Base-by-base conservation (phyloP, 306 rosid species). In the Castanopsis chinensis region DNA sequence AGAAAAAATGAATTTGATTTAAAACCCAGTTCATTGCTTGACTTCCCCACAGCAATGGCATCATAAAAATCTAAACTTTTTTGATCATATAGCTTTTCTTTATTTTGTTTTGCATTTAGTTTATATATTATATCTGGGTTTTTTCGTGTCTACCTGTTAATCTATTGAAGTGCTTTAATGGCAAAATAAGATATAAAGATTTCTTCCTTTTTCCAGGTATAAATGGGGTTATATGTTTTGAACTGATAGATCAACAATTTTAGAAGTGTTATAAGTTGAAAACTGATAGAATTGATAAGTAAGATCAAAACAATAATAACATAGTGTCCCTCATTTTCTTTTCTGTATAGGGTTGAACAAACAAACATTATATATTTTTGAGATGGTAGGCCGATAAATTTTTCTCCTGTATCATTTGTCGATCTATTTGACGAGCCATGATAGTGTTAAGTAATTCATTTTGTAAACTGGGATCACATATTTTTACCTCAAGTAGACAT, bases 1-100 rank as follows among this genome's bases (percentile, higher is more conserved):
- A 86, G 84, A 58, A 76, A 27, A 35, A 81, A 63, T 57, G 83
- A 83, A 77, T 60, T 82, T 0, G 53, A 77, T 76, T 72, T 81
- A 82, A 52, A 56, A 56, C 65, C 23, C 35, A 27, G 10, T 32
- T 65, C 74, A 20, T 14, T 64, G 45, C 23, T 64, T 64, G 45
- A 64, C 70, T 64, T 30, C 45, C 10, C 41, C 41, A n/a, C 70
- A 1, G 14, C 7, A 30, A 64, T 64, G 70, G 21, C 23, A 64
- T 64, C 13, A 64, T 6, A n/a, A 30, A 6, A 64, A 28, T 15
- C 12, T 17, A 30, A 64, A 19, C 18, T 33, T 30, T 64, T 7
- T n/a, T 2, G 13, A 63, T 63, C 20, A 63, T 63, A 30, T 2
- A 17, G 41, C 18, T 64, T 30, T 30, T 32, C 43, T 64, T 30